Conservation (phyloP, 1,284 basidiomycete genomes). For the Sporisorium graminicola region DNA sequence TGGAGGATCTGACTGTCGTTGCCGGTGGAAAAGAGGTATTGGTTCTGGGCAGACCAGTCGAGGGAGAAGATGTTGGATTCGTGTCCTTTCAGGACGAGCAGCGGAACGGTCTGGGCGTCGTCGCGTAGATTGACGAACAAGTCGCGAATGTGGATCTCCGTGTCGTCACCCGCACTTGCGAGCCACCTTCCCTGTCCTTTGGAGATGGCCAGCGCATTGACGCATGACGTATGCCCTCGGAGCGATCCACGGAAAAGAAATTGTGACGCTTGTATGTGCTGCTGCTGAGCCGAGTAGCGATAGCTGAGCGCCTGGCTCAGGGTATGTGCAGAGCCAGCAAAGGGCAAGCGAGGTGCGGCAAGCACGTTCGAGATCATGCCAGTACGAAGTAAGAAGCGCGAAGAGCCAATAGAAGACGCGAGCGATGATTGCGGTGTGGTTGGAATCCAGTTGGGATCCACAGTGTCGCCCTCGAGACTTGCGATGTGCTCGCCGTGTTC, state of each 20-base stretch:
- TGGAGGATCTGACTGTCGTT: slow-evolving; percentile 44
- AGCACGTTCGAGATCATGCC: neutral
- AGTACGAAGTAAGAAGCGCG: slow-evolving; percentile 2
- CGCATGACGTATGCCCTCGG: slow-evolving; percentile 27
- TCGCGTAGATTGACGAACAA: slow-evolving; percentile 21
- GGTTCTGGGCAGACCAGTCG: slow-evolving; percentile 36
- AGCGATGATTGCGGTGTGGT: too few relatives aligned
- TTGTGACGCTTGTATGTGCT: neutral
- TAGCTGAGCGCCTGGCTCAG: slow-evolving; percentile 8
- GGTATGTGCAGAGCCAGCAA: neutral
- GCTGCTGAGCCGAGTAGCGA: slow-evolving; percentile 4
- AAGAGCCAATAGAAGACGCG: neutral
- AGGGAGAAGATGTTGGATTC: slow-evolving; percentile 50
- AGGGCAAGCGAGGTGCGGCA: slow-evolving; percentile 9
- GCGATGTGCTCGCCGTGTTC: slow-evolving; percentile 11
- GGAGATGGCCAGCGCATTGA: slow-evolving; percentile 48
- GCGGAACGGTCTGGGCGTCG: slow-evolving; percentile 5
- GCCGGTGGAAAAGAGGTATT: slow-evolving; percentile 38
- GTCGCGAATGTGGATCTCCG: slow-evolving; percentile 38
- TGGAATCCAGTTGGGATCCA: neutral
- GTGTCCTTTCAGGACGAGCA: slow-evolving; percentile 34
- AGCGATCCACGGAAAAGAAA: slow-evolving; percentile 5
- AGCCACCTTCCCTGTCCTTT: slow-evolving; percentile 34
- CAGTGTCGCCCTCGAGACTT: slow-evolving; percentile 10
- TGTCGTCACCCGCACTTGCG: slow-evolving; percentile 38